Base-by-base conservation (phyloP, 176 grass and related monocot species). In the Areca catechu region DNA sequence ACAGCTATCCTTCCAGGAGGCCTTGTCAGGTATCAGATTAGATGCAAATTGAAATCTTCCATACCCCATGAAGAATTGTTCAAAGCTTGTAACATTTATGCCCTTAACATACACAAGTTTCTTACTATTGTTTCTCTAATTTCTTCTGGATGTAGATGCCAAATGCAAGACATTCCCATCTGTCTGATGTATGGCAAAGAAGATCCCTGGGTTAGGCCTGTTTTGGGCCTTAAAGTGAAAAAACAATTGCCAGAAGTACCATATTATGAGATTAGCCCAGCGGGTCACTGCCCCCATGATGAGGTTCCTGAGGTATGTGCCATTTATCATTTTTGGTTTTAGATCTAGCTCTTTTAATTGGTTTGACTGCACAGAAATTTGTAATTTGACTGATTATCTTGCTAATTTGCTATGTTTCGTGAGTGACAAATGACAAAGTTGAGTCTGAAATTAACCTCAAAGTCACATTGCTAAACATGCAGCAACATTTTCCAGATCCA, bases 181-280 rank as follows among this genome's bases (percentile, higher is more conserved):
- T 98, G 87, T 48, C 81, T 98, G 48, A 83, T 98, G 83, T 98
- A 98, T 76, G 93, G 93, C 54, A 98, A 73, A 82, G 93, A 98
- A 73, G 93, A 98, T 20, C 87, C 93, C 21, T 98, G 93, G 93
- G 88, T 98, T 70, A 78, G 54, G 70, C 93, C 93, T 21, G 70
- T 92, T 67, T 98, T 83, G 87, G 87, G 81, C 50, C 69, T 82
- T 62, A 83, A 85, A 78, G 78, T 92, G 16, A 98, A 98, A 71
- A 71, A 62, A 18, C 86, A 92, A 58, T 78, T 97, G 20, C 87
- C 87, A 6, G 77, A 83, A 67, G 84, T 77, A 58, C 87, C 87
- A 29, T 98, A 98, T 77, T 98, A 98, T 18, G 80, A 98, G 85
- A 98, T 98, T 56, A 85, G 80, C 73, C 87, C 93, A 18, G 93